A percentile compares a stretch with the other conserved stretches of the same genome.
These are phyloP conservation scores for Luffa acutangula DNA, from an alignment of 306 rosid genomes.

Conservation along the genomic window DNA sequence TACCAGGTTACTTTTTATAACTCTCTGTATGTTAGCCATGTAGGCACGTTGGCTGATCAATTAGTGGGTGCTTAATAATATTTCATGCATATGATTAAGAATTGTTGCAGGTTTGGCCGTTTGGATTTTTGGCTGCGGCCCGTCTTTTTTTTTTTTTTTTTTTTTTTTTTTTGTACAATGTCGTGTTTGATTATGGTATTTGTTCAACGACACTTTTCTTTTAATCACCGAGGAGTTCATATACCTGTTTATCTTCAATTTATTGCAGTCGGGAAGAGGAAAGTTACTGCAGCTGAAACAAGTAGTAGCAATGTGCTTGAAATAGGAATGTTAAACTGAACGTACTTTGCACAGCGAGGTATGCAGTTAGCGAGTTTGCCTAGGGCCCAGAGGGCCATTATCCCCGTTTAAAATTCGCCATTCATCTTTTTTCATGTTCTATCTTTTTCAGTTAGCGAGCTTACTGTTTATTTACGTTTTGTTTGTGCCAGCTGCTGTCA, in stretches of 20 bases:
- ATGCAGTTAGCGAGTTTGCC: not conserved
- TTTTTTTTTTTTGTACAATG: not conserved
- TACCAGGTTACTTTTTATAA: not conserved
- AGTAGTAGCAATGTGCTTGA: conserved; percentile 53
- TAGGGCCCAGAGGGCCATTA: not conserved
- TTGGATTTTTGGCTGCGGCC: not conserved
- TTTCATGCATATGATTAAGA: not conserved
- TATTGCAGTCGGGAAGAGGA: conserved; percentile 55
- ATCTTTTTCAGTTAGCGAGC: not conserved
- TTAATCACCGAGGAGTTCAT: conserved; percentile 1
- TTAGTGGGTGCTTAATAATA: not conserved
- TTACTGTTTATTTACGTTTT: not conserved
- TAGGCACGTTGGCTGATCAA: not conserved
- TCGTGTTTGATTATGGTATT: not conserved
- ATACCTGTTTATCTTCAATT: conserved; percentile 9
- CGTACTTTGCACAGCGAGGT: not conserved
- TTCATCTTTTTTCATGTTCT: not conserved
- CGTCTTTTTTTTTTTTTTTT: not conserved
- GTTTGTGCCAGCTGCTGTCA: not conserved
- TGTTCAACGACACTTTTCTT: not conserved
- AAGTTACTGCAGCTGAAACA: conserved; percentile 72
- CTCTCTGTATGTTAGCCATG: not conserved
- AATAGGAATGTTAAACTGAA: conserved; percentile 24
- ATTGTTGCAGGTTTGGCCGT: not conserved
- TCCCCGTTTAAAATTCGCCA: not conserved